Conservation (phyloP, 176 grass and related monocot genomes). For the Oryza coarctata region DNA sequence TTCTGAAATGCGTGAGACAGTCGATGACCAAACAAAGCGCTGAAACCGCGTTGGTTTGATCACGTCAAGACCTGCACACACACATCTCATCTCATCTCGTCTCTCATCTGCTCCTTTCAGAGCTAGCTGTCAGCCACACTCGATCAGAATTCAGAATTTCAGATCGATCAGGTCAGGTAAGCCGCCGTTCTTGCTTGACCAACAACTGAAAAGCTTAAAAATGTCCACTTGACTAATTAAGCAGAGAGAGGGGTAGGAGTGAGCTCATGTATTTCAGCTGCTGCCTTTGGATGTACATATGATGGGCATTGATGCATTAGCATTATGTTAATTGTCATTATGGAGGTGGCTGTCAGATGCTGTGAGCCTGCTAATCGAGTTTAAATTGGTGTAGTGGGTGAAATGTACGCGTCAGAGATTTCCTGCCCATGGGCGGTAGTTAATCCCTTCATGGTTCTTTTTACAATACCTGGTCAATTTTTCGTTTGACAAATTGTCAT, state of each 20-base stretch:
- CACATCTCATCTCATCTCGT: neutral
- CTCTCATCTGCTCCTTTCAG: neutral
- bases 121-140: neutral
- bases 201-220: neutral
- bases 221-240: neutral
- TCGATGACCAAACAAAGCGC: neutral
- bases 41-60: neutral
- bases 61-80: neutral
- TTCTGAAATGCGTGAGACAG: neutral
- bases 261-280: neutral
- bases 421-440: neutral
- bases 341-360: neutral
- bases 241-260: neutral
- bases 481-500: neutral
- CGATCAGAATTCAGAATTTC: neutral
- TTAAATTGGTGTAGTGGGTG: neutral
- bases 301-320: neutral
- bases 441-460: neutral
- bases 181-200: neutral
- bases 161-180: neutral
- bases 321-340: neutral
- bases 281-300: neutral
- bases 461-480: neutral
- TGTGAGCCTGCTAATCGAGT: neutral
- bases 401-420: neutral